Base-by-base conservation (phyloP, 1,284 basidiomycete species). In the Fomitiporia mediterranea region DNA sequence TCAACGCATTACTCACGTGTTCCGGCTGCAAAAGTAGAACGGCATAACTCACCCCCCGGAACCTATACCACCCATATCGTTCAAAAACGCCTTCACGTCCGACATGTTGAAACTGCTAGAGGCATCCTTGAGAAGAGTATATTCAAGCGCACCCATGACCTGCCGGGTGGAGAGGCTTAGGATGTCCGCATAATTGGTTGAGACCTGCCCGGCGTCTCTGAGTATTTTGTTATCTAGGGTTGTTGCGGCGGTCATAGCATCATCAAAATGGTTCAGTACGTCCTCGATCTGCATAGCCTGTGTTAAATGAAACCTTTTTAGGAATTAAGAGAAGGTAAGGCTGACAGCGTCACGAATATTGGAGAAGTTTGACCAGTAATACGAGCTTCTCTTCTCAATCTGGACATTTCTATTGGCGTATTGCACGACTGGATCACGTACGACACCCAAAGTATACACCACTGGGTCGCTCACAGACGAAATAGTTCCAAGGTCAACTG, bases 161-260 rank as follows among this genome's bases (percentile, higher is more conserved):
- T 77, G 74, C 19, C 76, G 65, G 0, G 72, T 66, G 0, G 67
- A 68, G 4, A 78, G 62, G 0, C 70, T 67, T 0, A 77, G 62
- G 4, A 77, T 64, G 51, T 74, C 68, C 0, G 66, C 67, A 56
- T 77, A 78, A 4, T 72, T 62, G 1, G 60, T n/a, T 1, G 70
- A 70, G 58, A 70, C 58, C 3, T 60, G 55, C 1, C 51, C 48
- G 1, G 69, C 68, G 30, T 67, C 65, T 11, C 49, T 52, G 23
- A 69, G 61, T 28, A 78, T 64, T 56, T 69, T 67, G 17, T 62
- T 51, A 58, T 79, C 76, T 9, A 77, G 68, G 4, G 61, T 61
- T 2, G 63, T 48, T 8, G 74, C 70, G 4, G 69, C 63, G 13
- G 46, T 37, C 8, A 63, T 42, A 0, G 72, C 72, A 51, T 63